Percentiles rank a stretch among this genome's conserved stretches.
phyloP scores from a whole-genome alignment of 768 basidiomycete species.

The Russula brevipes region DNA sequence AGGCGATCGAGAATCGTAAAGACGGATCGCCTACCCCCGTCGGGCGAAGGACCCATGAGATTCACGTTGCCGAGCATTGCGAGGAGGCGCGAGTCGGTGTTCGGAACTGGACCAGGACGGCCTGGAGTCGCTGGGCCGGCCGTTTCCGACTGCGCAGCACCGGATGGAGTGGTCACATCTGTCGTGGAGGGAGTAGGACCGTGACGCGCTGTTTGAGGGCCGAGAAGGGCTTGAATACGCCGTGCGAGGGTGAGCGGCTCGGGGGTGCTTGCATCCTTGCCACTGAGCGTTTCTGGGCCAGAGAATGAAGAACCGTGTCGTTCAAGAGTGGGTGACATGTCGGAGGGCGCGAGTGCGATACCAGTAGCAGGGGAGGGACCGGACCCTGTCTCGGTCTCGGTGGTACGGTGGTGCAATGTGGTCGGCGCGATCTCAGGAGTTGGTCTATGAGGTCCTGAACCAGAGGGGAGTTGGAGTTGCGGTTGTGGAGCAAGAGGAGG shows the following conservation, averaged over 20 bases:
- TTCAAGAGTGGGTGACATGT: not conserved
- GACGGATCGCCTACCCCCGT: slow-evolving; percentile 45
- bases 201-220: slow-evolving; percentile 33
- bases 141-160: slow-evolving; percentile 16
- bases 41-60: slow-evolving; percentile 55
- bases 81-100: slow-evolving; percentile 45
- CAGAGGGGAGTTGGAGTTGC: not conserved
- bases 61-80: slow-evolving; percentile 51
- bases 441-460: not conserved
- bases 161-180: slow-evolving; percentile 19
- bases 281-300: not conserved
- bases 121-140: slow-evolving; percentile 18
- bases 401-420: not conserved
- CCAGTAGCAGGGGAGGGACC: not conserved
- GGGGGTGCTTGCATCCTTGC: slow-evolving; percentile 24
- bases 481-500: not conserved
- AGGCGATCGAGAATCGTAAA: slow-evolving; percentile 55
- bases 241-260: slow-evolving; percentile 45
- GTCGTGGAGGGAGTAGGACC: slow-evolving; percentile 24
- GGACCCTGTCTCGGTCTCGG: slow-evolving; percentile 4
- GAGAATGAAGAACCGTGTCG: slow-evolving; percentile 3
- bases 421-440: not conserved
- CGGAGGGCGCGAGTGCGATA: not conserved
- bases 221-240: slow-evolving; percentile 49
- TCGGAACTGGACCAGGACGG: slow-evolving; percentile 31